Conservation (phyloP, 2,329 filamentous ascomycete species). For the Ophiostoma quercus region DNA sequence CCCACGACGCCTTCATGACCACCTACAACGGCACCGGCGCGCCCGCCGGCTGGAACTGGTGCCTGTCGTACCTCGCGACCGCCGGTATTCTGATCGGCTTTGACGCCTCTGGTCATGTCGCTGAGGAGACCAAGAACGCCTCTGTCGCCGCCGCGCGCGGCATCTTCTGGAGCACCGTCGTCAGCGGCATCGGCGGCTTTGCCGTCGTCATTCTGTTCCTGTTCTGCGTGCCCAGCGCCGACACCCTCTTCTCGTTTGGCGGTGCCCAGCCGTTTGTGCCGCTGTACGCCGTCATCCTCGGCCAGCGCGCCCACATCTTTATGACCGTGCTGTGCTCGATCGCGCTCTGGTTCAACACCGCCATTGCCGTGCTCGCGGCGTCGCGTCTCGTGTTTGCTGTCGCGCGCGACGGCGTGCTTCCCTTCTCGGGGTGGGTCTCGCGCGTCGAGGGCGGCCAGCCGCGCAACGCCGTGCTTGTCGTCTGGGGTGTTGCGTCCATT, state of each 20-base stretch:
- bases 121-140: conserved; percentile 26
- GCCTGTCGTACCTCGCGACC: conserved; percentile 24
- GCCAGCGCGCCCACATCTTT: conserved; percentile 23
- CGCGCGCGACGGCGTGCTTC: conserved; percentile 25
- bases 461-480: conserved; percentile 25
- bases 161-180: conserved; percentile 26
- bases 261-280: conserved; percentile 25
- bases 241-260: conserved; percentile 22
- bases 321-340: conserved; percentile 25
- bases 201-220: conserved; percentile 22
- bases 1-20: conserved; percentile 25
- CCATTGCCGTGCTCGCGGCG: conserved; percentile 25
- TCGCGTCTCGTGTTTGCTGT: conserved; percentile 26
- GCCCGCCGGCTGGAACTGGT: conserved; percentile 25
- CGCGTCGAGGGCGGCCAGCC: conserved; percentile 23
- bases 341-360: conserved; percentile 26
- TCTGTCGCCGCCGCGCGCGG: conserved; percentile 21
- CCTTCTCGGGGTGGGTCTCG: conserved; percentile 21
- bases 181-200: conserved; percentile 24
- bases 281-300: conserved; percentile 23
- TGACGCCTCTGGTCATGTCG: conserved; percentile 25
- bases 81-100: conserved; percentile 25
- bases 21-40: conserved; percentile 26
- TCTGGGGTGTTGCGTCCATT: conserved; percentile 23
- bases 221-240: conserved; percentile 22